These are phyloP conservation scores for Corinectria fuckeliana DNA, from an alignment of 2,329 filamentous ascomycete species.

Conservation along the genomic window DNA sequence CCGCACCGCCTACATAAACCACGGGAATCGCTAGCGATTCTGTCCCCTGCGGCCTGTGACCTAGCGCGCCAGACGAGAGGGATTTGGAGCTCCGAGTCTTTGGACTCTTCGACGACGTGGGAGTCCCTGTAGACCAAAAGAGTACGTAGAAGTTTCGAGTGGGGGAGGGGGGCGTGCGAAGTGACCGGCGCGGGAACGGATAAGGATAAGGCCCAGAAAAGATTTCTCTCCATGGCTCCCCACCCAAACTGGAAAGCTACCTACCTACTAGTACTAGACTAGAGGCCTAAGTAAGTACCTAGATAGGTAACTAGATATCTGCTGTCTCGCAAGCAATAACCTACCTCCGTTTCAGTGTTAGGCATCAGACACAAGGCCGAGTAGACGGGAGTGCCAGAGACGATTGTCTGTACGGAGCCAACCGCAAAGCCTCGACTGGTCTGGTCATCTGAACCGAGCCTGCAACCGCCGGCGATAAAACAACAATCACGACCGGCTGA, in stretches of 20 bases:
- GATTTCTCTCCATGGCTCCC: conserved; percentile 16
- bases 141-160: conserved; percentile 1
- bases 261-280: no score
- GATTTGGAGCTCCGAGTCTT: conserved; percentile 8
- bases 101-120: neutral
- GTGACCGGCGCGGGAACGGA: conserved; percentile 15
- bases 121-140: neutral
- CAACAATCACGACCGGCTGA: conserved; percentile 19
- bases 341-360: no score
- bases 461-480: neutral
- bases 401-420: no score
- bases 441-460: no score
- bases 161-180: conserved; percentile 4
- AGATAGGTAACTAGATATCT: no score
- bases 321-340: neutral
- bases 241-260: conserved; percentile 8
- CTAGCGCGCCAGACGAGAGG: conserved; percentile 9
- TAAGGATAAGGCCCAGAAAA: conserved; percentile 21
- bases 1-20: conserved; percentile 29
- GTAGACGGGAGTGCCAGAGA: no score
- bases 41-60: neutral
- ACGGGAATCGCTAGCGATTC: conserved; percentile 19
- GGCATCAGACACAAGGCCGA: no score
- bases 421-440: no score
- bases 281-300: no score